Conservation (phyloP, 2,329 filamentous ascomycete species). For the Fusarium coicis region DNA sequence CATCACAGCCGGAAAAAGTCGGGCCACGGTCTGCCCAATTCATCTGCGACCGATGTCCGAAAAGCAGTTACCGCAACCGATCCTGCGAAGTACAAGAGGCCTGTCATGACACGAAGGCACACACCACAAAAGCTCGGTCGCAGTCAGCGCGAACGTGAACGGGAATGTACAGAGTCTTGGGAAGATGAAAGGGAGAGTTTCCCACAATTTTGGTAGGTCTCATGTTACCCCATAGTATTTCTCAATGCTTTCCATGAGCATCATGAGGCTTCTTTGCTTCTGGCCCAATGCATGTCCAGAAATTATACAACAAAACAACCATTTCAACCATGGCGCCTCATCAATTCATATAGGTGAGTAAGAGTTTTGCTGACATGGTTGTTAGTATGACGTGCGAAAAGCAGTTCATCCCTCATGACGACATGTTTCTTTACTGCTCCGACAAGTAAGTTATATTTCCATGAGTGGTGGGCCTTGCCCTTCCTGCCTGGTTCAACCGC, state of each 20-base stretch:
- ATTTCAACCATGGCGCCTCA: background rate
- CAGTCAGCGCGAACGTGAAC: slow-evolving; percentile 62
- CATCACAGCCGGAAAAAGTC: slow-evolving; percentile 68
- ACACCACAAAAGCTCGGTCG: slow-evolving; percentile 62
- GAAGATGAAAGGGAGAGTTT: slow-evolving; percentile 72
- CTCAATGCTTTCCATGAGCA: slow-evolving; percentile 13
- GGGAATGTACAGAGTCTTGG: slow-evolving; percentile 62
- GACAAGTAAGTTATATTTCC: slow-evolving; percentile 62
- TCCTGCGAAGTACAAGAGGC: slow-evolving; percentile 59
- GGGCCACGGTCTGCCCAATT: slow-evolving; percentile 63
- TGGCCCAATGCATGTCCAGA: slow-evolving; percentile 23
- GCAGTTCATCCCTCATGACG: slow-evolving; percentile 69
- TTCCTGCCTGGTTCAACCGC: slow-evolving; percentile 8
- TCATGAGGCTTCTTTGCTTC: slow-evolving; percentile 28
- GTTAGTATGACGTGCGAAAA: slow-evolving; percentile 74
- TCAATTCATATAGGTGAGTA: background rate
- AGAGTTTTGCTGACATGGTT: slow-evolving; percentile 33
- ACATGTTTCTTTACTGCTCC: slow-evolving; percentile 70
- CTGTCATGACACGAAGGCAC: slow-evolving; percentile 58
- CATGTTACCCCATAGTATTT: slow-evolving; percentile 19
- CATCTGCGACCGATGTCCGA: slow-evolving; percentile 66
- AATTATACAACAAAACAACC: slow-evolving; percentile 18
- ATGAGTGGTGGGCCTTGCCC: slow-evolving; percentile 27
- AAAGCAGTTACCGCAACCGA: slow-evolving; percentile 60
- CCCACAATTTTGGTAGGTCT: slow-evolving; percentile 71